Base-by-base conservation (phyloP, 2,329 filamentous ascomycete species). In the Aspergillus calidoustus region DNA sequence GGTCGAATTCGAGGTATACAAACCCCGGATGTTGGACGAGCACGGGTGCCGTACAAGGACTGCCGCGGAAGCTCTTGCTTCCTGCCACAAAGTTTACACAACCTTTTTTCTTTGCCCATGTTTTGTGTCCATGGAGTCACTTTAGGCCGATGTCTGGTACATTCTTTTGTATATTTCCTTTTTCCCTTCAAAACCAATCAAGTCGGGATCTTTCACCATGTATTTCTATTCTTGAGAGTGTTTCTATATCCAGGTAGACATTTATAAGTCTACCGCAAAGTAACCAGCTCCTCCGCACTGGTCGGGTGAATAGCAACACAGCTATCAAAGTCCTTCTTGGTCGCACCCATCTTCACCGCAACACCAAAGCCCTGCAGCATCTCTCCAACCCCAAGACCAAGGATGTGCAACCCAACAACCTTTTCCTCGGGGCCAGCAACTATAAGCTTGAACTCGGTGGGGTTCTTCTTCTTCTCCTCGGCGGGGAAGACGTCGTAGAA, bases 291-390 rank as follows among this genome's bases (percentile, higher is more conserved):
- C 78, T 92, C 90, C 1, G 90, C 87, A 68, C 88, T 90, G 13
- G 90, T 92, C 22, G 90, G 90, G 77, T 92, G 90, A 69, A 92
- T 92, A 61, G 90, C 89, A 57, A 92, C 87, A 69, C 87, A 90
- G 72, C 82, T 88, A 72, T 92, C 90, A 76, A 92, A 90, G 75
- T 91, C 88, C 68, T 84, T 84, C 86, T 92, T 92, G 58, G 87
- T 91, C 38, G 90, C 90, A 49, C 90, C 90, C 90, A 92, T 92
- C 84, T 91, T 91, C 68, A 92, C 78, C 17, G 89, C 90, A 23
- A 92, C 89, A 54, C 88, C 90, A 74, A 93, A 91, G 66, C 90
- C 86, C 78, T 93, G 86, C 70, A 92, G 81, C 87, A 92, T 89
- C 83, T 93, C 85, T 68, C 81, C 73, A 61, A 81, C 75, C 13